Conservation (phyloP, 495 filamentous ascomycete species). For the Daldinia childiae region DNA sequence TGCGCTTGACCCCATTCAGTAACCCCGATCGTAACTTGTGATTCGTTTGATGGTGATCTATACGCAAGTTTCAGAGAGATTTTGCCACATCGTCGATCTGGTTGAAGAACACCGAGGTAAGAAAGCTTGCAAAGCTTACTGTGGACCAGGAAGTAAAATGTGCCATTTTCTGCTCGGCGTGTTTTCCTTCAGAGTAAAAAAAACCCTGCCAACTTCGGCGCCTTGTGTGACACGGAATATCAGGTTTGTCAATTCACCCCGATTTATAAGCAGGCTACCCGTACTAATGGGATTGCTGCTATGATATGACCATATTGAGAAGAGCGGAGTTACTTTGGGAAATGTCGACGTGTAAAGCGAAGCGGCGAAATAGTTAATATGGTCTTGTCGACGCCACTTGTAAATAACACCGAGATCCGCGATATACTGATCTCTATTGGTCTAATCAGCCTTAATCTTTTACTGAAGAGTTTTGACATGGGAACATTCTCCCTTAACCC, state of each 20-base stretch:
- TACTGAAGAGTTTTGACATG: conserved; percentile 14
- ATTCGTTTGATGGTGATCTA: not conserved
- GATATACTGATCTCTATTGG: conserved; percentile 18
- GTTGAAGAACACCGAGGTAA: not conserved
- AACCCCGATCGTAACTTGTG: not conserved
- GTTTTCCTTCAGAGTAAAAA: not conserved
- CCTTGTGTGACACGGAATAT: not conserved
- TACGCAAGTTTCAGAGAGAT: not conserved
- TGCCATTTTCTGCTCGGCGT: not conserved
- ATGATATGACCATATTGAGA: conserved; percentile 3
- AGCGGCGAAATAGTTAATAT: conserved; percentile 7
- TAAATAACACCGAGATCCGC: not conserved
- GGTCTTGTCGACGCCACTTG: conserved; percentile 1
- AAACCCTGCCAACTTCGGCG: not conserved
- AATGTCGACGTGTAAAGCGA: conserved; percentile 1
- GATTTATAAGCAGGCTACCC: not conserved
- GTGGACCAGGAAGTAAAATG: not conserved
- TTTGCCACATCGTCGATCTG: not conserved
- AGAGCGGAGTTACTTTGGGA: not conserved
- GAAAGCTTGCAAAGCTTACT: not conserved
- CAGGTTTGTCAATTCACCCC: not conserved
- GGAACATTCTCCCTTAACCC: conserved; percentile 10
- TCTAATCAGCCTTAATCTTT: conserved; percentile 25
- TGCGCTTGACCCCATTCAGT: not conserved
- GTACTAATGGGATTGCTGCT: conserved; percentile 1